Evolutionary conservation across 2,329 filamentous ascomycete genomes (phyloP), one percentile per base, ranked within the genome.

Genomic region (Cercospora beticola): DNA sequence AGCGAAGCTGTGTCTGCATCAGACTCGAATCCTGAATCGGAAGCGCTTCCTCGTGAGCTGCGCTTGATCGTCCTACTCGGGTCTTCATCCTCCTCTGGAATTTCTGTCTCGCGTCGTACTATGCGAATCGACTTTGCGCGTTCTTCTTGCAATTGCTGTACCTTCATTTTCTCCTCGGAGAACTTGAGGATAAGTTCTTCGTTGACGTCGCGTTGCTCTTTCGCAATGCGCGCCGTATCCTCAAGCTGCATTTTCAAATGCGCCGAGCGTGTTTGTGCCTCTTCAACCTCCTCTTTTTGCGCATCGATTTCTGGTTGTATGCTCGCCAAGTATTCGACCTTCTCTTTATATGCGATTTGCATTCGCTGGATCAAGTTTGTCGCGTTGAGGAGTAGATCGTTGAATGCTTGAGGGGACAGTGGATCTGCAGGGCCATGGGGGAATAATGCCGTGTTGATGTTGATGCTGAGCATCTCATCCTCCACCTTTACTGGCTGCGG

Each of bases 181-280:
- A 87, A 72, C 68, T 86, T 82, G 33, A 82, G 79, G 0, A 81
- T 81, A 73, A 87, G 78, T 40, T 83, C 82, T 68, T 82, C 81
- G 79, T 88, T 87, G 61, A 84, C 83, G 72, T 82, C 82, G 68
- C 88, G 86, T 74, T 88, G 86, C 73, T 88, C 84, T 16, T 81
- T 78, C 2, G 85, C 83, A 68, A 84, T 83, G 36, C 82, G 82
- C 5, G 86, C 85, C 82, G 89, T 86, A 43, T 85, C 86, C 75
- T 88, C 85, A 21, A 90, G 80, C 76, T 89, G 88, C 71, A 85
- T 81, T 78, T 88, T 89, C 64, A 89, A 78, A 72, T 88, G 85
- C 43, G 83, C 81, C 14, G 85, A 82, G 7, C 87, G 82, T 46
- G 86, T 87, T 36, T 87, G 83, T 14, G 86, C 83, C 72, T 89